Evolutionary conservation across 176 grass and related monocot species (phyloP).

Genomic region (Aegilops sharonensis): DNA sequence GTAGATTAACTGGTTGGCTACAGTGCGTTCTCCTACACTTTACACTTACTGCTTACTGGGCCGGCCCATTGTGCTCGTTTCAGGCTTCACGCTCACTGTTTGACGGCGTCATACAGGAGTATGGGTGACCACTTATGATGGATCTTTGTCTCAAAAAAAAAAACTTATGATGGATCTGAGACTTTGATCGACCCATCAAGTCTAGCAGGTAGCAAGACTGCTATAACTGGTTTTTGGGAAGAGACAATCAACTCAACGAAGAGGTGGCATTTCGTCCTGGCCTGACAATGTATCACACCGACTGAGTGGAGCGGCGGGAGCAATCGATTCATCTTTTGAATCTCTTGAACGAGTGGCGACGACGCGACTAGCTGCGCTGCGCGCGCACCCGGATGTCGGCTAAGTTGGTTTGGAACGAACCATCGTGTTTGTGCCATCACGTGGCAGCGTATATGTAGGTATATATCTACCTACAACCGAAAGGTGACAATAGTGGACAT

Average conservation of each 20-base stretch:
- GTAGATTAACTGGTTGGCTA: too few relatives aligned
- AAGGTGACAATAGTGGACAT: neutral
- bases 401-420: slow-evolving; percentile 20
- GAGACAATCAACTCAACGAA: neutral
- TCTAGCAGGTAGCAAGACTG: too few relatives aligned
- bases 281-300: neutral
- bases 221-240: too few relatives aligned
- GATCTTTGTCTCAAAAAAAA: too few relatives aligned
- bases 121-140: too few relatives aligned
- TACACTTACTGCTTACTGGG: too few relatives aligned
- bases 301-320: neutral
- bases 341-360: neutral
- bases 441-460: neutral
- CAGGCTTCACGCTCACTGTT: too few relatives aligned
- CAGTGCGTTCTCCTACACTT: too few relatives aligned
- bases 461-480: neutral
- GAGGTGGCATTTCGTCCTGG: neutral
- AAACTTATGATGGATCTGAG: too few relatives aligned
- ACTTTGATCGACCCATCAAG: too few relatives aligned
- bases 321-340: slow-evolving; percentile 29
- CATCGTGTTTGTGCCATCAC: neutral
- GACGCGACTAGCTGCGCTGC: slow-evolving; percentile 1
- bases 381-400: slow-evolving; percentile 30
- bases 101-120: too few relatives aligned
- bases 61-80: too few relatives aligned